Conservation (phyloP, 495 filamentous ascomycete genomes). For the Hyphodiscus hymeniophilus region DNA sequence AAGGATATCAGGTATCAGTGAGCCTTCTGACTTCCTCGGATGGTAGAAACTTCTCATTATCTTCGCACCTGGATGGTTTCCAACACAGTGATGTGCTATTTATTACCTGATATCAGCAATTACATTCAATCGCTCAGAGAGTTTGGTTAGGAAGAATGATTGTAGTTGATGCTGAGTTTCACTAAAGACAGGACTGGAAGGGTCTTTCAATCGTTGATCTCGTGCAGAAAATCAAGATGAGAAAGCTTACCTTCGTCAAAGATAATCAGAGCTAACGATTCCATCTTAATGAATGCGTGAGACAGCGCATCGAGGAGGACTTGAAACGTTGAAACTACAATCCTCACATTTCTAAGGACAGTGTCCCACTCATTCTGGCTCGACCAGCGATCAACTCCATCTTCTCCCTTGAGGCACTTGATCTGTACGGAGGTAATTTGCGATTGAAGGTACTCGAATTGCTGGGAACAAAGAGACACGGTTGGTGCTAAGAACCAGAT, state of each 20-base stretch:
- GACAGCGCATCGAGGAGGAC: constrained; percentile 70
- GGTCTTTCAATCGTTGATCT: too few relatives aligned
- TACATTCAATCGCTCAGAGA: too few relatives aligned
- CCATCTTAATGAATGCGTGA: constrained; percentile 72
- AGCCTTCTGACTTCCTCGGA: constrained; percentile 27
- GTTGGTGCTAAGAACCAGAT: constrained; percentile 85
- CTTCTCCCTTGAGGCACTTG: constrained; percentile 56
- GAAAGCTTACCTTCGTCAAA: constrained; percentile 88
- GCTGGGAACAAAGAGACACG: constrained; percentile 66
- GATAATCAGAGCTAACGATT: constrained; percentile 59
- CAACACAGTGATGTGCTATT: constrained; percentile 61
- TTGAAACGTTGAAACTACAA: constrained; percentile 72
- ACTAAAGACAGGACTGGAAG: too few relatives aligned
- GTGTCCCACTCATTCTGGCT: constrained; percentile 64
- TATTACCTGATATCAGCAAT: too few relatives aligned
- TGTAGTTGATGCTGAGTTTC: too few relatives aligned
- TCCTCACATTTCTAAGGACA: constrained; percentile 53
- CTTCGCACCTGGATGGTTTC: constrained; percentile 56
- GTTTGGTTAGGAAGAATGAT: too few relatives aligned
- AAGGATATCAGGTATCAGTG: constrained; percentile 59
- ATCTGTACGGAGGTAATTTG: constrained; percentile 57
- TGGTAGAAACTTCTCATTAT: constrained; percentile 79
- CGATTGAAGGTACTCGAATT: constrained; percentile 50
- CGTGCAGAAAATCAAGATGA: too few relatives aligned
- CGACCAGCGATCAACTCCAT: constrained; percentile 41